Evolutionary conservation across 2,329 filamentous ascomycete species (phyloP), one percentile per base, ranked within the genome.

Genomic region (Colletotrichum plurivorum): DNA sequence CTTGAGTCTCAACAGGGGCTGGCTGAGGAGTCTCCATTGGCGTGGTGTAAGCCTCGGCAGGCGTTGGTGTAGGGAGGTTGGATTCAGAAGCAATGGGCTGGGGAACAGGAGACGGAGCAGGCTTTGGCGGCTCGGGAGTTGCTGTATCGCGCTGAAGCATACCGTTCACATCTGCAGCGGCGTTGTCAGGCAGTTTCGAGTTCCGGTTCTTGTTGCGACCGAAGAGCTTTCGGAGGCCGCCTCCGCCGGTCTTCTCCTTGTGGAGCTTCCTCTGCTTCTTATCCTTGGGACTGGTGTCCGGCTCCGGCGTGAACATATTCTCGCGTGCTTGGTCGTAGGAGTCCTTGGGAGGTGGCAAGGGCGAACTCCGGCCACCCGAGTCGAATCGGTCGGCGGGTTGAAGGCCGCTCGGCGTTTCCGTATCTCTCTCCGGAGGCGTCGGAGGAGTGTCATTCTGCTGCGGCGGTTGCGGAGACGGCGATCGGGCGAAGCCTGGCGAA

Each of bases 151-250:
- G 76, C 25, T 79, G 84, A 73, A 86, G 84, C 83, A 87, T 86
- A 74, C 75, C 83, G 77, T 83, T 87, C 71, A 85, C 79, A 74
- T 87, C 86, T 69, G 79, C 80, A 65, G 82, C 82, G 45, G 87
- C 84, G 68, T 86, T 85, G 1, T 89, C 87, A 8, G 85, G 85
- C 22, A 86, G 74, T 78, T 87, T 92, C 43, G 86, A 90, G 67
- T 80, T 75, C 69, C 87, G 83, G 75, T 90, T 90, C 80, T 89
- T 92, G 69, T 86, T 88, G 73, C 89, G 87, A 54, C 85, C 85
- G 75, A 93, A 93, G 49, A 93, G 82, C 79, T 91, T 92, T 71
- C 87, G 87, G 73, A 93, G 85, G 16, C 89, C 88, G 39, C 83
- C 82, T 48, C 76, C 73, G 10, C 71, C 65, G 76, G 78, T 77